phyloP scores from a whole-genome alignment of 352 stramenopile species.

The Globisporangium uncinulatum region DNA sequence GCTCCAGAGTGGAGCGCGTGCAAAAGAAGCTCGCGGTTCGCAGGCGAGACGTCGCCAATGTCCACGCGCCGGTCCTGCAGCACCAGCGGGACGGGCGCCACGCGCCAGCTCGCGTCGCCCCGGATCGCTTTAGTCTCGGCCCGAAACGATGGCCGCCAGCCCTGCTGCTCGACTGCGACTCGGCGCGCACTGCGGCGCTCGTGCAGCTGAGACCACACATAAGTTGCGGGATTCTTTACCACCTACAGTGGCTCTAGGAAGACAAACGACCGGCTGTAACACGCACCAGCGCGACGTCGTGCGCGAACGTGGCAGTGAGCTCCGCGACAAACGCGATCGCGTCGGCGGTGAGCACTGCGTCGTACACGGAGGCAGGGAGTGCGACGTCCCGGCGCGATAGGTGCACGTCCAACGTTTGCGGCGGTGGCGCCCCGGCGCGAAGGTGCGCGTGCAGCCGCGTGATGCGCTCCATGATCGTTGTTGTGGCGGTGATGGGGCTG shows the following conservation, averaged over 20 bases:
- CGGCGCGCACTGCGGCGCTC: conserved; percentile 41
- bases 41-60: conserved; percentile 89
- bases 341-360: conserved; percentile 76
- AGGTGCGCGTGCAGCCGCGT: conserved; percentile 31
- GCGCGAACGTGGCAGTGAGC: conserved; percentile 72
- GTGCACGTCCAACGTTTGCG: conserved; percentile 16
- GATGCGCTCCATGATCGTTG: conserved; percentile 30
- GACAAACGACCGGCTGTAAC: not conserved
- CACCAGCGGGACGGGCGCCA: conserved; percentile 54
- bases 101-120: conserved; percentile 49
- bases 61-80: conserved; percentile 91
- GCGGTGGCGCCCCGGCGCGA: conserved; percentile 1
- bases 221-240: no score
- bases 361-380: conserved; percentile 29
- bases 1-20: conserved; percentile 92
- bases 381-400: conserved; percentile 19
- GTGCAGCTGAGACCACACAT: conserved; percentile 34
- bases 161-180: conserved; percentile 59
- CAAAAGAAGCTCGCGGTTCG: conserved; percentile 89
- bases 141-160: conserved; percentile 80
- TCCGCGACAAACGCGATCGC: conserved; percentile 86
- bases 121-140: conserved; percentile 57
- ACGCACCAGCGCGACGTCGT: conserved; percentile 34
- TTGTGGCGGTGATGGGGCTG: not conserved
- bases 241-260: not conserved